These are phyloP conservation scores for Cryptosporidium baileyi DNA, from an alignment of 169 alveolate genomes.

Conservation along the genomic window DNA sequence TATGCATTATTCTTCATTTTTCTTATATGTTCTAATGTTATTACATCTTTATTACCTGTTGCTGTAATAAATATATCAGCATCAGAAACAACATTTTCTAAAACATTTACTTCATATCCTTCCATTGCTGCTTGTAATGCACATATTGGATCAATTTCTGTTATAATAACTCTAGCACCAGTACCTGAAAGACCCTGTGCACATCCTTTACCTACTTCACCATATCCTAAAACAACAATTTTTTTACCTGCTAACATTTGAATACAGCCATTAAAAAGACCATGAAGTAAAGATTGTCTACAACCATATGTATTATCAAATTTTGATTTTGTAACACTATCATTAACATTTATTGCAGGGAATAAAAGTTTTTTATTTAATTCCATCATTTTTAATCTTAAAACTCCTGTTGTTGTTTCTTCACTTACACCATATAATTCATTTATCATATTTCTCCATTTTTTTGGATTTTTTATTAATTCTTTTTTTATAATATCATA, in stretches of 20 bases:
- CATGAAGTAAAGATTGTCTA: conserved; percentile 97
- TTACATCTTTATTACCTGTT: conserved; percentile 95
- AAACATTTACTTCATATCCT: conserved; percentile 92
- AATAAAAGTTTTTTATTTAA: conserved; percentile 87
- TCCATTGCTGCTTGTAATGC: conserved; percentile 98
- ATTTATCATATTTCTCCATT: conserved; percentile 90
- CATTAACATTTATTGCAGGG: conserved; percentile 96
- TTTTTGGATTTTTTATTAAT: conserved; percentile 83
- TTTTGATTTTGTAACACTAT: conserved; percentile 96
- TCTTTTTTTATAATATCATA: conserved; percentile 84
- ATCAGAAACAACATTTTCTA: conserved; percentile 88
- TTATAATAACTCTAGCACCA: conserved; percentile 96
- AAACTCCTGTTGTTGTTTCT: conserved; percentile 99
- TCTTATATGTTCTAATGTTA: conserved; percentile 91
- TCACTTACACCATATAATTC: conserved; percentile 94
- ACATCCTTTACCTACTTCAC: conserved; percentile 99
- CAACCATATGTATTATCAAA: conserved; percentile 98
- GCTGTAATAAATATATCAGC: conserved; percentile 95
- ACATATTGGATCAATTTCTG: conserved; percentile 99
- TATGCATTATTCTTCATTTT: conserved; percentile 97
- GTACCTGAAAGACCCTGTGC: conserved; percentile 95
- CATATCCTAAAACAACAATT: conserved; percentile 95
- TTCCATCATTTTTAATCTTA: conserved; percentile 90
- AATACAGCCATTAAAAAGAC: conserved; percentile 97
- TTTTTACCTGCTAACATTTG: conserved; percentile 97